Base-by-base conservation (phyloP, 352 stramenopile species). In the Globisporangium heterothallicum region DNA sequence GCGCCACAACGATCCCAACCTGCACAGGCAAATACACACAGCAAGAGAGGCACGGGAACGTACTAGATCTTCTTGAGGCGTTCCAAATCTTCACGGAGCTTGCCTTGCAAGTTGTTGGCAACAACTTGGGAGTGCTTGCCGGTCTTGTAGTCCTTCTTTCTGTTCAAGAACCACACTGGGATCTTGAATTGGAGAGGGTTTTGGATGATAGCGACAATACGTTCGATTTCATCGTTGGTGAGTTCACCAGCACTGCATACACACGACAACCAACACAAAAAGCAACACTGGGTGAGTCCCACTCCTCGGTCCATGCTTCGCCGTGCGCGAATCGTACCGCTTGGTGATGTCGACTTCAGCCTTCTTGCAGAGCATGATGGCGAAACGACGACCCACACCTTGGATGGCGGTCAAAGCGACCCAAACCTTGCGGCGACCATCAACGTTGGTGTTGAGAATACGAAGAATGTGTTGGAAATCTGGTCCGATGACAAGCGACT, bases 381-480 rank as follows among this genome's bases (percentile, higher is more conserved):
- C 73, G 65, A 93, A 93, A 65, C 82, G 82, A 59, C 79, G 82
- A 72, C 82, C 82, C 44, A 91, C 78, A 89, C 82, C 82, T 66
- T 88, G 74, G 64, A 93, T 88, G 65, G 82, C 63, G 67, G 82
- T 93, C 66, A 93, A 59, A 45, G 82, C 82, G 64, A 91, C 69
- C 82, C 79, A 91, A 49, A 84, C 74, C 76, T 93, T 99, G 67
- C 95, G 88, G 79, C 97, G 96, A 86, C 97, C 97, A 85, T 99
- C 96, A 77, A 99, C 96, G 88, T 99, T 99, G 63, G 97, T 99
- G 86, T 99, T 99, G 67, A 99, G 95, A 81, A 99, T 98, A 99
- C 97, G 97, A 68, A 99, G 91, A 88, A 99, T 99, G 90, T 99
- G 96, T 80, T 99, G 96, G 83, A 99, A 99, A 76, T 99, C 97